phyloP scores from a whole-genome alignment of 371 early-diverging fungal species.

The Mortierella sp. region DNA sequence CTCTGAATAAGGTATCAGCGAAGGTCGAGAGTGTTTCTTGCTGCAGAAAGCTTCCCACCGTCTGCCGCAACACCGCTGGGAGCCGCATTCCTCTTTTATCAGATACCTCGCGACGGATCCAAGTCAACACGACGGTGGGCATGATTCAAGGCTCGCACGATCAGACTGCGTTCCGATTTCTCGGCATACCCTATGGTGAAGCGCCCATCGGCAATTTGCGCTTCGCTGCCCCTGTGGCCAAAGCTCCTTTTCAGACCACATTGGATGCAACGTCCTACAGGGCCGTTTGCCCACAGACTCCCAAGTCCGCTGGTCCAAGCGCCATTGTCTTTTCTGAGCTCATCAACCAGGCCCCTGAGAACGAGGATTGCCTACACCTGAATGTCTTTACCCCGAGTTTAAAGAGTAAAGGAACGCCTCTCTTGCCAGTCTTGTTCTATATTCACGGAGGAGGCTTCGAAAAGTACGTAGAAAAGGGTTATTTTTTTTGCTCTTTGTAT shows the following conservation, averaged over 20 bases:
- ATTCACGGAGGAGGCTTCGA: slow-evolving; percentile 36
- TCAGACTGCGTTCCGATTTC: slow-evolving; percentile 27
- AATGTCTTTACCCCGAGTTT: slow-evolving; percentile 37
- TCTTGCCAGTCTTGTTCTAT: slow-evolving; percentile 29
- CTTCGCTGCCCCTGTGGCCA: slow-evolving; percentile 30
- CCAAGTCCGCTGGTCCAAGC: too few relatives aligned
- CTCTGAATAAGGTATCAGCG: slow-evolving; percentile 21
- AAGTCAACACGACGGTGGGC: slow-evolving; percentile 30
- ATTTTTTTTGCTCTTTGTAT: not conserved
- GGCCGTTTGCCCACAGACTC: slow-evolving; percentile 23
- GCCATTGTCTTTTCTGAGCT: slow-evolving; percentile 4
- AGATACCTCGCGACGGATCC: slow-evolving; percentile 24
- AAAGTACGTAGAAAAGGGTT: slow-evolving; percentile 5
- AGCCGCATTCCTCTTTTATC: slow-evolving; percentile 26
- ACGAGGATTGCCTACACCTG: slow-evolving; percentile 31
- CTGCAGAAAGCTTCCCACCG: slow-evolving; percentile 8
- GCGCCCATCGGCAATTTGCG: slow-evolving; percentile 23
- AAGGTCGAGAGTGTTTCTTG: slow-evolving; percentile 18
- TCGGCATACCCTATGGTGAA: slow-evolving; percentile 37
- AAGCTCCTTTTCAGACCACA: slow-evolving; percentile 22
- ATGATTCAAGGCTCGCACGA: slow-evolving; percentile 29
- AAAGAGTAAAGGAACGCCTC: slow-evolving; percentile 4
- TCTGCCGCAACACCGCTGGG: slow-evolving; percentile 17
- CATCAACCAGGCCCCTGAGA: slow-evolving; percentile 11
- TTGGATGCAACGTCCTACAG: slow-evolving; percentile 12